phyloP scores from a whole-genome alignment of 345 rosid species.

The Garcia nutans region DNA sequence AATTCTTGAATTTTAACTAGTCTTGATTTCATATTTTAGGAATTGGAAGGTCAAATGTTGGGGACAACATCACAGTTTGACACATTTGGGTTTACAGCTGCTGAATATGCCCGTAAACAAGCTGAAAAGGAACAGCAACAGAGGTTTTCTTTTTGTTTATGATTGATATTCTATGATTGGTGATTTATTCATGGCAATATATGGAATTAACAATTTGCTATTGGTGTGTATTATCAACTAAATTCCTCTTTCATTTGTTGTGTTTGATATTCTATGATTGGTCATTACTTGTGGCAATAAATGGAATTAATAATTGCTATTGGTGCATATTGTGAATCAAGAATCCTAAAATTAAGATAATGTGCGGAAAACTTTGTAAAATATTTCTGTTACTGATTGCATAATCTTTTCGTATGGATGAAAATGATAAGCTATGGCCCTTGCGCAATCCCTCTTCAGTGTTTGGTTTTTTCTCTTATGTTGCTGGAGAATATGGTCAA shows the following conservation, averaged over 20 bases:
- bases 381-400: neutral
- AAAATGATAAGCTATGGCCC: neutral
- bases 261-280: constrained; percentile 12
- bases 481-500: neutral
- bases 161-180: constrained; percentile 9
- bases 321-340: constrained; percentile 6
- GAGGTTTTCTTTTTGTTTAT: constrained; percentile 47
- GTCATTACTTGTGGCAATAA: constrained; percentile 9
- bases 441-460: neutral
- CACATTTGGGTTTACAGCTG: constrained; percentile 97
- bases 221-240: constrained; percentile 9
- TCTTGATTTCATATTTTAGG: constrained; percentile 46
- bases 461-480: neutral
- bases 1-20: neutral
- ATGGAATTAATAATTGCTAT: constrained; percentile 13
- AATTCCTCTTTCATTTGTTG: constrained; percentile 19
- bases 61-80: constrained; percentile 82
- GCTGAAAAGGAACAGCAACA: constrained; percentile 83
- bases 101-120: constrained; percentile 78
- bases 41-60: constrained; percentile 67
- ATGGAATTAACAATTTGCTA: constrained; percentile 11
- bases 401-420: neutral
- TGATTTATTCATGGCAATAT: constrained; percentile 12
- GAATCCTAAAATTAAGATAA: neutral
- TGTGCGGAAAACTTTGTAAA: neutral